Evolutionary conservation across 2,329 filamentous ascomycete genomes (phyloP), one percentile per base, ranked within the genome.

Genomic region (Alternaria gansuensis): DNA sequence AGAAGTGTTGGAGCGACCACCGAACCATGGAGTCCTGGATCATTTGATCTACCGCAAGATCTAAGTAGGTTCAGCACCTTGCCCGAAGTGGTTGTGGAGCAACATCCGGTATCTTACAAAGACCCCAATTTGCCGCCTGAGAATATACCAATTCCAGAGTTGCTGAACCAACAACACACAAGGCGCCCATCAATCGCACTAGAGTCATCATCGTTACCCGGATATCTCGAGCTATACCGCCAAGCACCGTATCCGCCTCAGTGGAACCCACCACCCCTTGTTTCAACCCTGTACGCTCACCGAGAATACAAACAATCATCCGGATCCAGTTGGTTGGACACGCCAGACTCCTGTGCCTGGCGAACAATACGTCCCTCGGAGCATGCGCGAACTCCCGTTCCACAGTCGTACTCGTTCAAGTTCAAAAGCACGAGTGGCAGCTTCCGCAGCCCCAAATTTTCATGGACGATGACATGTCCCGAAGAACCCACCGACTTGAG

Each of bases 231-330:
- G 48, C 39, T 62, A 28, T 58, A 75, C 48, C 66, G 66, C 4
- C 68, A 74, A 50, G 66, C 73, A 3, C 72, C 74, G 3, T 71
- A 73, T 50, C 74, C 74, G 8, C 67, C 69, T 34, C 73, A 75
- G 49, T 77, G 74, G 74, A 55, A 41, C 10, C 66, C 70, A 6
- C 53, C 63, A 14, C 68, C 73, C 0, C 41, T 66, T 2, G 31
- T 67, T 5, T 59, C 63, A 17, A 71, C 62, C 11, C 65, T 75
- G 11, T 70, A 75, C 29, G 69, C 65, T 7, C 62, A 63, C 6
- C 54, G 46, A 17, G 40, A 49, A 7, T 29, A 56, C 51, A 50
- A 61, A 46, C 37, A 51, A 50, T 17, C 37, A 14, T 13, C 62
- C 44, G 23, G 70, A 58, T 44, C 60, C 7, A 64, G 64, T 39